Conservation (phyloP, 2,329 filamentous ascomycete species). For the Allantophomopsis cytisporea region DNA sequence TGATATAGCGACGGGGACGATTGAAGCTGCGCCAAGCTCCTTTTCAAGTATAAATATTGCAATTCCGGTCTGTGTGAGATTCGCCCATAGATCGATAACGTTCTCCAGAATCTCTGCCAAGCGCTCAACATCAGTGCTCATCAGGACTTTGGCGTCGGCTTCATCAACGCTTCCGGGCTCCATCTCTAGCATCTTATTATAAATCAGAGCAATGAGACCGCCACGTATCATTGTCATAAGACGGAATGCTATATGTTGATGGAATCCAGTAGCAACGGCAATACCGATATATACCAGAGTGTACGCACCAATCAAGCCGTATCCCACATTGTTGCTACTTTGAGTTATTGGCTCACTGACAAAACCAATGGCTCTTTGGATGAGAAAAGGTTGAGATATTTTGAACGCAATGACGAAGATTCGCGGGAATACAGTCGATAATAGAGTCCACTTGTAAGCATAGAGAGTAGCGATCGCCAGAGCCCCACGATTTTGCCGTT, state of each 20-base stretch:
- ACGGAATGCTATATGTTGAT: constrained; percentile 22
- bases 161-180: constrained; percentile 16
- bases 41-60: constrained; percentile 20
- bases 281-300: constrained; percentile 26
- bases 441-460: constrained; percentile 17
- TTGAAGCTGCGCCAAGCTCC: constrained; percentile 9
- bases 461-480: constrained; percentile 5
- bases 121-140: constrained; percentile 28
- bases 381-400: constrained; percentile 31
- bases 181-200: constrained; percentile 18
- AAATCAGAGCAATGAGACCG: constrained; percentile 18
- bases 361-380: constrained; percentile 20
- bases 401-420: constrained; percentile 24
- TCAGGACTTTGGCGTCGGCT: constrained; percentile 23
- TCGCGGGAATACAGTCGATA: constrained; percentile 21
- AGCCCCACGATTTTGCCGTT: neutral
- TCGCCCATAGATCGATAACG: constrained; percentile 23
- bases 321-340: constrained; percentile 15
- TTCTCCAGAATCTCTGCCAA: constrained; percentile 19
- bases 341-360: constrained; percentile 14
- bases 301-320: constrained; percentile 26
- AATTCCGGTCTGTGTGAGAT: constrained; percentile 19
- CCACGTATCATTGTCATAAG: constrained; percentile 22
- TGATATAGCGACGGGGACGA: constrained; percentile 4
- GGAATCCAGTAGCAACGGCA: constrained; percentile 19